Evolutionary conservation across 2,329 filamentous ascomycete species (phyloP).

Genomic region (Monilinia polystroma): DNA sequence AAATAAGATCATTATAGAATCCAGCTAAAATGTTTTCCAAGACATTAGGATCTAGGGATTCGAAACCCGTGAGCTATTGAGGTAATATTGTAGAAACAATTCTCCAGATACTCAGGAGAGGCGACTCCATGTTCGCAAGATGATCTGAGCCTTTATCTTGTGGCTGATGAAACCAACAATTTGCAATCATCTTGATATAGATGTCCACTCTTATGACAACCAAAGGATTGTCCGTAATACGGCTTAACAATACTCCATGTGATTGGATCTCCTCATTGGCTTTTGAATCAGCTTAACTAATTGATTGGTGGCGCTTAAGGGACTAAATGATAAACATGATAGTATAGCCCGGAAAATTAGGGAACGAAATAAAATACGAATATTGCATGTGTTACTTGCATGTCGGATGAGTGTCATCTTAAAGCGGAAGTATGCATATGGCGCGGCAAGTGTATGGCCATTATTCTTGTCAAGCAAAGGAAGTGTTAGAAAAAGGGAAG

Average conservation of each 20-base stretch:
- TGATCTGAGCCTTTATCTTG: conserved; percentile 9
- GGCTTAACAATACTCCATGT: conserved; percentile 18
- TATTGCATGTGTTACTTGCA: conserved; percentile 11
- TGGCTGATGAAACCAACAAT: conserved; percentile 3
- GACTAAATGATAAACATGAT: background rate
- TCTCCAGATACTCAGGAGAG: too few species aligned
- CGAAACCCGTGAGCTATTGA: background rate
- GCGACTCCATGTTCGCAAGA: background rate
- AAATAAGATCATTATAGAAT: background rate
- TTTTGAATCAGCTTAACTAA: background rate
- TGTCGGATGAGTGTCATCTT: background rate
- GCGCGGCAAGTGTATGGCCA: background rate
- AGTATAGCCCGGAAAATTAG: conserved; percentile 15
- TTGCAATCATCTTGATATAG: background rate
- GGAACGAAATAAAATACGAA: background rate
- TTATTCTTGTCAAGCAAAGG: background rate
- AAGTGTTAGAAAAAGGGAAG: background rate
- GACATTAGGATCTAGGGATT: background rate
- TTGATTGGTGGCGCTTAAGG: conserved; percentile 1
- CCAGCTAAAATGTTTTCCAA: background rate
- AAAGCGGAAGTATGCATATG: background rate
- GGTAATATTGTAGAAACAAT: background rate
- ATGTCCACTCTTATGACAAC: background rate
- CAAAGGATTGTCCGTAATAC: conserved; percentile 16
- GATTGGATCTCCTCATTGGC: background rate